Base-by-base conservation (phyloP, 768 basidiomycete genomes). In the Dacryopinax spathularia region DNA sequence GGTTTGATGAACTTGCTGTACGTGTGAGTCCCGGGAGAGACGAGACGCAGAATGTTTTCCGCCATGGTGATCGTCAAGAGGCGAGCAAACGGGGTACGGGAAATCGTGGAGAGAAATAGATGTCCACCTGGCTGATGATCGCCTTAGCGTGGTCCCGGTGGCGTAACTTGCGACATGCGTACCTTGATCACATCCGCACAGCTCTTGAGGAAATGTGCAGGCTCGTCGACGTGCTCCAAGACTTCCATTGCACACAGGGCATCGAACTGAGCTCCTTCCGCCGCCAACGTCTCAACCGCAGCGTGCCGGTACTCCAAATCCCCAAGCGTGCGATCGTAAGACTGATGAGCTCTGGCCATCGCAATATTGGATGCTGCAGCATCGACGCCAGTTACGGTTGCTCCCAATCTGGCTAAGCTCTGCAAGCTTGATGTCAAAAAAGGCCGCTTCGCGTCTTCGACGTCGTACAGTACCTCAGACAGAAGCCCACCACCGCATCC, bases 191-290 rank as follows among this genome's bases (percentile, higher is more conserved):
- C 81, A 64, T 86, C 80, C 0, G 88, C 88, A 67, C 92, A 88
- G 36, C 86, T 84, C 31, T 82, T 77, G 60, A 99, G 79, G 73
- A 99, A 99, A 6, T 80, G 79, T 5, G 83, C 78, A 1, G 96
- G 94, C 70, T 95, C 87, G 71, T 96, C 89, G 60, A 99, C 96
- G 70, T 99, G 96, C 75, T 99, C 96, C 33, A 99, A 72, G 7
- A 99, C 95, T 73, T 99, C 96, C 91, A 98, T 91, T 10, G 93
- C 89, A 72, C 92, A 96, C 15, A 99, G 93, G 20, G 93, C 82
- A 72, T 98, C 95, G 71, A 87, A 98, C 61, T 82, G 82, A 68
- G 79, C 80, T 15, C 81, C 83, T 12, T 79, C 70, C 31, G 69
- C 67, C 18, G 89, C 74, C 2, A 99, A 80, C 0, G 79, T 79